Percentiles rank a stretch among this genome's conserved stretches.
Conservation (phyloP, 495 filamentous ascomycete genomes). For the Aspergillus panamensis region DNA sequence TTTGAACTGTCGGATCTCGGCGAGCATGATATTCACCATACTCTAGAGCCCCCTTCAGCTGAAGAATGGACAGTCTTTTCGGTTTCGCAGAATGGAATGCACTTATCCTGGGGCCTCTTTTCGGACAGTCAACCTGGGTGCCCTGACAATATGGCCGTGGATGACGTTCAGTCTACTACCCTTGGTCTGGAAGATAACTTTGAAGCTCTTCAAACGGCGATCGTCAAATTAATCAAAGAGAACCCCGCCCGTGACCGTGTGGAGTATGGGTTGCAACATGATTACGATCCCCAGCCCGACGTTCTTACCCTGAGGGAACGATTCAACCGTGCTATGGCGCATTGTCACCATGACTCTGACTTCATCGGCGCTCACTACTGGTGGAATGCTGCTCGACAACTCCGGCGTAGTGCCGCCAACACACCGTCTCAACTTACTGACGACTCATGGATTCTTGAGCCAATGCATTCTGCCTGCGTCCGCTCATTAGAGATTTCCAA, state of each 20-base stretch:
- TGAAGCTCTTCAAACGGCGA: constrained; percentile 76
- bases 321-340: constrained; percentile 40
- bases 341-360: constrained; percentile 39
- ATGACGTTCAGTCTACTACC: constrained; percentile 60
- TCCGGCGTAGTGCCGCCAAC: constrained; percentile 28
- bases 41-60: constrained; percentile 38
- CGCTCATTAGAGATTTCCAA: constrained; percentile 37
- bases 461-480: constrained; percentile 38
- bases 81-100: constrained; percentile 65
- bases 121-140: constrained; percentile 20
- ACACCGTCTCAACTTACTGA: constrained; percentile 20
- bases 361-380: constrained; percentile 50
- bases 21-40: constrained; percentile 33
- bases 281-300: constrained; percentile 1
- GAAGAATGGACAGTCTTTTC: constrained; percentile 62
- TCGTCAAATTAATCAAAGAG: constrained; percentile 76
- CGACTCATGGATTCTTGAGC: constrained; percentile 44
- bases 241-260: constrained; percentile 55
- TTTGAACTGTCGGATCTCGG: constrained; percentile 43
- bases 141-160: constrained; percentile 28
- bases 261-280: constrained; percentile 15
- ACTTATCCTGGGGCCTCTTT: constrained; percentile 67
- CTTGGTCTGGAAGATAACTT: constrained; percentile 77
- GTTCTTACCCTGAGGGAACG: constrained; percentile 34
- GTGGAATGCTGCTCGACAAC: constrained; percentile 46